Evolutionary conservation across 2,329 filamentous ascomycete genomes (phyloP), one percentile per base, ranked within the genome.

Genomic region (Phialemoniopsis sp.): DNA sequence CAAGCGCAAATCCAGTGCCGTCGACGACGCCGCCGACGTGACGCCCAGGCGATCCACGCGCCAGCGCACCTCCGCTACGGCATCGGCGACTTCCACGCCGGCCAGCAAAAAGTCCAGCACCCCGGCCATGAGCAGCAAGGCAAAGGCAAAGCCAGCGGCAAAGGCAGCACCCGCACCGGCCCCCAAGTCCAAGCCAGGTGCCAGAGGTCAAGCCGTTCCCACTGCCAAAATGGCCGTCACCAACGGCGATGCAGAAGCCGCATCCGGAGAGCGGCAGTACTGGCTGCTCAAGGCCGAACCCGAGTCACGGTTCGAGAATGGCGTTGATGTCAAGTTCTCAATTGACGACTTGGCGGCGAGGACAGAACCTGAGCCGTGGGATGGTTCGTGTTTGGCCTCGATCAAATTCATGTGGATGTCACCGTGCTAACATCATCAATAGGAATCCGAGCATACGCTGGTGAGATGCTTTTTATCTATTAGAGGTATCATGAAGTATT

Each of bases 211-310:
- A 6, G 8, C 44, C n/a, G 26, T 18, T 12, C 38, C 45, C 21
- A 38, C 49, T 2, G 8, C 12, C 33, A 12, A 8, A 26, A 2
- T 19, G 12, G 32, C 19, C 21, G 14, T 8, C n/a, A 18, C n/a
- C 16, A 26, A 6, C 36, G 13, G 14, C 34, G 15, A 8, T 21
- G 13, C 4, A 12, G 8, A 19, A 13, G 13, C 18, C 10, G 7
- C 32, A 8, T 14, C 29, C 21, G 36, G 19, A 15, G 51, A 41
- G 6, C 56, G 44, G 41, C 58, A 59, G 61, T 89, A 85, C 62
- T 90, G 87, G 86, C 73, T 93, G 26, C 77, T 93, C 75, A 93
- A 91, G 65, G 87, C 87, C 0, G 87, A 98, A 64, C 91, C 93
- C 0, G 87, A 95, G 52, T 80, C 89, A 4, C 84, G 93, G 6